Conservation (phyloP, 2,329 filamentous ascomycete species). For the Neurospora sp. region DNA sequence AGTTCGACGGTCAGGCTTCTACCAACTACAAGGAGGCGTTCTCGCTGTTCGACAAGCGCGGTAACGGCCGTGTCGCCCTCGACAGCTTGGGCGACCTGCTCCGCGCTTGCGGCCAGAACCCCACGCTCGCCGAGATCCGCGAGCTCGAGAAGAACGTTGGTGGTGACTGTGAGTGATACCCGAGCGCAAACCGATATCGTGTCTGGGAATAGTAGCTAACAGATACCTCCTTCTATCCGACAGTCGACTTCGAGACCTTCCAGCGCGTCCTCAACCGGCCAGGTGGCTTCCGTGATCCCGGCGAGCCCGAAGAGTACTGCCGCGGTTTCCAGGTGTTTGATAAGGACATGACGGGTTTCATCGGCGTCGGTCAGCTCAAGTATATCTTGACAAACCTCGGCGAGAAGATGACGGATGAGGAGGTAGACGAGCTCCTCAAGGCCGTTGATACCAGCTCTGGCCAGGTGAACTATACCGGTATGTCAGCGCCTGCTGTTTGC, state of each 20-base stretch:
- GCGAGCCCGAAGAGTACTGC: slow-evolving; percentile 96
- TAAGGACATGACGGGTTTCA: slow-evolving; percentile 97
- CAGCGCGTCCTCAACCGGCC: slow-evolving; percentile 93
- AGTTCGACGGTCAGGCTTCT: slow-evolving; percentile 50
- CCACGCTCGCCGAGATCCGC: slow-evolving; percentile 82
- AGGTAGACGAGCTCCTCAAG: slow-evolving; percentile 98
- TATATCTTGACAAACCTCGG: slow-evolving; percentile 97
- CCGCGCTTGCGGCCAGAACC: slow-evolving; percentile 95
- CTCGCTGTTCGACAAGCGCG: slow-evolving; percentile 98
- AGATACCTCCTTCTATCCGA: neutral
- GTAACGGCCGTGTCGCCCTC: slow-evolving; percentile 80
- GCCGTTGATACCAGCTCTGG: slow-evolving; percentile 91
- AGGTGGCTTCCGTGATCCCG: slow-evolving; percentile 94
- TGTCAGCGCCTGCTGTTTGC: slow-evolving; percentile 20
- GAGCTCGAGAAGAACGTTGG: slow-evolving; percentile 88
- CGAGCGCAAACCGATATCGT: neutral
- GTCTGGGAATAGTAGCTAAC: neutral
- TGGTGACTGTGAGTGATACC: slow-evolving; percentile 68
- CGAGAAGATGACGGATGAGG: slow-evolving; percentile 98
- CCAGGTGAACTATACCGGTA: slow-evolving; percentile 96
- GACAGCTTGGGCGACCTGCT: slow-evolving; percentile 87
- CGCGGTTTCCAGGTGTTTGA: slow-evolving; percentile 99
- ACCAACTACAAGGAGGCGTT: slow-evolving; percentile 99
- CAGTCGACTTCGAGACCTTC: slow-evolving; percentile 98
- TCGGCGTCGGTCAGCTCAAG: slow-evolving; percentile 93